Evolutionary conservation across 1,284 basidiomycete species (phyloP).

Genomic region (Pisolithus thermaeus): DNA sequence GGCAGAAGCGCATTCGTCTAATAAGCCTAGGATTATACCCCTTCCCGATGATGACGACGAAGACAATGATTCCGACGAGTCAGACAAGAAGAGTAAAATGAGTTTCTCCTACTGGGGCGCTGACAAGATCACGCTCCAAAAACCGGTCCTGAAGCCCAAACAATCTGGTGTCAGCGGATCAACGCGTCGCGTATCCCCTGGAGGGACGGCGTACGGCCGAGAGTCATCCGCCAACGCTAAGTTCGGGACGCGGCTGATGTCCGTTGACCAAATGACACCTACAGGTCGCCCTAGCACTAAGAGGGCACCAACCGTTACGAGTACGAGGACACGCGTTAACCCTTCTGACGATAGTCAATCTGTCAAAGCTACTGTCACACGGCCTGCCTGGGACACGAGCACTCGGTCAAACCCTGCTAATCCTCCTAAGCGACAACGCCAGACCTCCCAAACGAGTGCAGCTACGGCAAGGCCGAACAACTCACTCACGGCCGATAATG

Average conservation of each 20-base stretch:
- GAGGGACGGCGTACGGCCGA: constrained; percentile 54
- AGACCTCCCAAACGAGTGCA: constrained; percentile 65
- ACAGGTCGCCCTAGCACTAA: constrained; percentile 58
- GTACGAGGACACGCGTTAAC: constrained; percentile 36
- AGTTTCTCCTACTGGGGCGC: constrained; percentile 88
- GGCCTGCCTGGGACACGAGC: constrained; percentile 65
- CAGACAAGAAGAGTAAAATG: constrained; percentile 85
- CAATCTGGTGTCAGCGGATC: constrained; percentile 33
- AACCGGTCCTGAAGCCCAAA: constrained; percentile 57
- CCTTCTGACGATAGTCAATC: constrained; percentile 53
- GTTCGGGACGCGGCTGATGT: constrained; percentile 70
- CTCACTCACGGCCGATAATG: constrained; percentile 13
- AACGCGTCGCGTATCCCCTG: constrained; percentile 41
- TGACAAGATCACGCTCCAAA: constrained; percentile 79
- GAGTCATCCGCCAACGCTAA: constrained; percentile 83
- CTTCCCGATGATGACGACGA: constrained; percentile 61
- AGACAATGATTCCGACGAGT: constrained; percentile 69
- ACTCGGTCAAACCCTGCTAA: constrained; percentile 43
- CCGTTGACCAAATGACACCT: constrained; percentile 43
- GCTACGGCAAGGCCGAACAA: constrained; percentile 24
- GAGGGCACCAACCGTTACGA: constrained; percentile 50
- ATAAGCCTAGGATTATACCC: constrained; percentile 64
- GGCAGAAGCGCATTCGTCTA: constrained; percentile 47
- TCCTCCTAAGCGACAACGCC: constrained; percentile 51
- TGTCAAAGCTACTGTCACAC: constrained; percentile 60